Evolutionary conservation across 352 stramenopile species (phyloP).

Genomic region (Aphanomyces euteiches): DNA sequence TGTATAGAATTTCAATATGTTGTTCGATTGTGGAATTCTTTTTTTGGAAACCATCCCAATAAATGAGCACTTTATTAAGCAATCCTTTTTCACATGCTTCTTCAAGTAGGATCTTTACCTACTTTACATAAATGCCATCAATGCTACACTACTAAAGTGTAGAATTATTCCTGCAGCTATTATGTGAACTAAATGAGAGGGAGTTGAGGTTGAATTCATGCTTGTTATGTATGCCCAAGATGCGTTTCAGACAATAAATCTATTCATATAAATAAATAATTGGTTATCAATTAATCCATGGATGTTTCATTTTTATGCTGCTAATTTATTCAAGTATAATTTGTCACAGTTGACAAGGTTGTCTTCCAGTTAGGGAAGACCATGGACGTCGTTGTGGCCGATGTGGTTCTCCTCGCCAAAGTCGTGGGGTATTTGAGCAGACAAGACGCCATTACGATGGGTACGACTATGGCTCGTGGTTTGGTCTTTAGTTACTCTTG

Average conservation of each 20-base stretch:
- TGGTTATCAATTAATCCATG: too few species aligned
- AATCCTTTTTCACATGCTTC: too few species aligned
- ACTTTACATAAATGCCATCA: too few species aligned
- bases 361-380: not conserved
- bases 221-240: not conserved
- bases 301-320: too few species aligned
- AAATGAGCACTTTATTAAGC: too few species aligned
- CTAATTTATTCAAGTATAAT: constrained; percentile 8
- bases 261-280: constrained; percentile 8
- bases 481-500: constrained; percentile 9
- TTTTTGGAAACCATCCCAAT: too few species aligned
- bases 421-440: constrained; percentile 63
- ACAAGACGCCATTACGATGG: constrained; percentile 48
- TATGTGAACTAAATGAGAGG: not conserved
- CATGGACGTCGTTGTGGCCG: constrained; percentile 46
- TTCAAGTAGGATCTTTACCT: too few species aligned
- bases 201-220: not conserved
- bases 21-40: too few species aligned
- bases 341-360: constrained; percentile 13
- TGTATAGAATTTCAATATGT: too few species aligned
- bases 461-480: constrained; percentile 35
- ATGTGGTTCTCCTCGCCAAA: constrained; percentile 55
- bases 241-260: not conserved
- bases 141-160: too few species aligned
- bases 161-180: too few species aligned